Conservation (phyloP, 139 green algal genomes). For the Zygnema cylindricum region DNA sequence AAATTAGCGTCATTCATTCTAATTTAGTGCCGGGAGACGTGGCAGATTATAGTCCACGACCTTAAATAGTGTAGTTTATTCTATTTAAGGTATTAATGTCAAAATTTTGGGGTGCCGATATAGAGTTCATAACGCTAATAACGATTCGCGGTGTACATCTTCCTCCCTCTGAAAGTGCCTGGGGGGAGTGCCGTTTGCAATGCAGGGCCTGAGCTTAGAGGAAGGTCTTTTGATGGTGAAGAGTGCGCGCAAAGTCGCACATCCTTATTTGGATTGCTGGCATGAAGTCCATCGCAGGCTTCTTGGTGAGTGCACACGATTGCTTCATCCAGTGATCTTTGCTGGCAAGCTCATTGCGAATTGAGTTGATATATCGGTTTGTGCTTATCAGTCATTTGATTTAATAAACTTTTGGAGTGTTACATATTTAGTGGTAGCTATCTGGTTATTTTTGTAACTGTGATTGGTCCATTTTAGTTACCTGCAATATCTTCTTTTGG, state of each 20-base stretch:
- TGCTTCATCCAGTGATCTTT: neutral
- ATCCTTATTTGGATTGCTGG: constrained; percentile 63
- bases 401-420: neutral
- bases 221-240: constrained; percentile 54
- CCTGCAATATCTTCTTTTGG: neutral
- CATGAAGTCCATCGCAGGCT: constrained; percentile 32
- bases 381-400: too few relatives aligned
- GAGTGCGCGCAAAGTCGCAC: constrained; percentile 31
- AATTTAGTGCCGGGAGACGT: too few relatives aligned
- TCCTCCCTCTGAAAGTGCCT: neutral
- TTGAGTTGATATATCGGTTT: too few relatives aligned
- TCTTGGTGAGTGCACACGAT: constrained; percentile 37
- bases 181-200: neutral
- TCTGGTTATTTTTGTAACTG: neutral
- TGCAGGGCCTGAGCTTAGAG: constrained; percentile 53
- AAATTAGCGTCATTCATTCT: too few relatives aligned
- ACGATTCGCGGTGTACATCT: too few relatives aligned
- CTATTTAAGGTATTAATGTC: too few relatives aligned
- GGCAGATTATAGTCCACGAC: too few relatives aligned
- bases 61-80: too few relatives aligned
- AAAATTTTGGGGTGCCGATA: too few relatives aligned
- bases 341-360: too few relatives aligned
- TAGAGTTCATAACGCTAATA: too few relatives aligned
- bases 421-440: neutral
- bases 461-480: constrained; percentile 6